Percentiles rank a stretch among this genome's conserved stretches.
These are phyloP conservation scores for Candolleomyces efflorescens DNA, from an alignment of 768 basidiomycete genomes.

Conservation along the genomic window DNA sequence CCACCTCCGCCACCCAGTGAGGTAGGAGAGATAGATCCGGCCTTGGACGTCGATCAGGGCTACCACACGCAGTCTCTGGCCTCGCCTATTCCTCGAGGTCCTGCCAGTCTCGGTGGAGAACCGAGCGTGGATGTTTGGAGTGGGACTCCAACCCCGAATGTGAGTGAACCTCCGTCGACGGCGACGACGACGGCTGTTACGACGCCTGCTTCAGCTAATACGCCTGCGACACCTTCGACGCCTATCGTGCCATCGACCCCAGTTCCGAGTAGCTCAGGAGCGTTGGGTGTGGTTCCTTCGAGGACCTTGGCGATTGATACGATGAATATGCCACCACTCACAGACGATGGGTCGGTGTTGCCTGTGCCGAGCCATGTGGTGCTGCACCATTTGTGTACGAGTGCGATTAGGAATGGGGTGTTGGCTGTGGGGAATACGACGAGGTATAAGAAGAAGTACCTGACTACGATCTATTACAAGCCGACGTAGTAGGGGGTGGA, in stretches of 20 bases:
- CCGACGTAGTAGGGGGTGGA: slow-evolving; percentile 15
- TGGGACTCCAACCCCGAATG: background rate
- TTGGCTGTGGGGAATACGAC: slow-evolving; percentile 91
- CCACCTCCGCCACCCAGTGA: slow-evolving; percentile 27
- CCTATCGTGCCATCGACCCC: background rate
- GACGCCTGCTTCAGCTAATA: background rate
- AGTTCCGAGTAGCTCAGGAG: background rate
- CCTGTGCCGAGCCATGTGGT: slow-evolving; percentile 94
- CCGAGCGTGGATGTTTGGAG: background rate
- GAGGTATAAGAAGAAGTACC: slow-evolving; percentile 89
- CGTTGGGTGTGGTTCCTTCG: slow-evolving; percentile 19
- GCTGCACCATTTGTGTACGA: slow-evolving; percentile 91
- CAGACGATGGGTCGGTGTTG: slow-evolving; percentile 87
- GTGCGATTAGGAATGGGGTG: slow-evolving; percentile 91
- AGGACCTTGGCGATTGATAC: slow-evolving; percentile 31
- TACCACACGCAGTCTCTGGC: no score
- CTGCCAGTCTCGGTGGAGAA: slow-evolving; percentile 2
- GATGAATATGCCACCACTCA: slow-evolving; percentile 40
- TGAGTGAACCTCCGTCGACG: background rate
- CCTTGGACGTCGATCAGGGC: slow-evolving; percentile 9
- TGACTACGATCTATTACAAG: slow-evolving; percentile 67
- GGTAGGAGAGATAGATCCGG: slow-evolving; percentile 15
- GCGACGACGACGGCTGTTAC: slow-evolving; percentile 5
- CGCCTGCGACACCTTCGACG: slow-evolving; percentile 4
- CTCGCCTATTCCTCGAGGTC: no score